A percentile compares a stretch with the other conserved stretches of the same genome.
phyloP scores from a whole-genome alignment of 2,329 filamentous ascomycete species.

The Hypoxylon sp. region DNA sequence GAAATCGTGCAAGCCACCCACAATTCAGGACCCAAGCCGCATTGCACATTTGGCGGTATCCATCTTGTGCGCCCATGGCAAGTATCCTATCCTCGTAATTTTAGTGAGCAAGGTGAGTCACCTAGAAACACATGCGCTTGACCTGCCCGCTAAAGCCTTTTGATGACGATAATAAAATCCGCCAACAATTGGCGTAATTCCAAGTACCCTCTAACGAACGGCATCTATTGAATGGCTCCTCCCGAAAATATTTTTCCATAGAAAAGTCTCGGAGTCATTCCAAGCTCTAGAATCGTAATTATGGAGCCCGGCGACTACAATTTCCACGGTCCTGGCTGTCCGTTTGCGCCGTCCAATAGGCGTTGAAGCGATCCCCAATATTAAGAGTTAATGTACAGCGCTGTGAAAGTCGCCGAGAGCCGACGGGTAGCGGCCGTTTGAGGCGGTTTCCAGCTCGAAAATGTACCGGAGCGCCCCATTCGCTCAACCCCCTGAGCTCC shows the following conservation, averaged over 20 bases:
- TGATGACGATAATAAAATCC: slow-evolving; percentile 13
- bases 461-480: slow-evolving; percentile 38
- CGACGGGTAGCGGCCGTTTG: slow-evolving; percentile 16
- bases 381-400: slow-evolving; percentile 24
- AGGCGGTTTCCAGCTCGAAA: slow-evolving; percentile 37
- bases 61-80: neutral
- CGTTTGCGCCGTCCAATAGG: slow-evolving; percentile 22
- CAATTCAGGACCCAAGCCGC: slow-evolving; percentile 3
- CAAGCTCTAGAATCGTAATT: slow-evolving; percentile 26
- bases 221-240: neutral
- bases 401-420: slow-evolving; percentile 34
- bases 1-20: slow-evolving; percentile 16
- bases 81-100: slow-evolving; percentile 17
- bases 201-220: slow-evolving; percentile 23
- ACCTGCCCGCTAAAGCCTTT: slow-evolving; percentile 3
- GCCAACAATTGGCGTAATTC: neutral
- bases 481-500: slow-evolving; percentile 26
- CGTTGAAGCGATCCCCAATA: slow-evolving; percentile 17
- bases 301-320: slow-evolving; percentile 32
- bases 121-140: slow-evolving; percentile 18
- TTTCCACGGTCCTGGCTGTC: slow-evolving; percentile 16
- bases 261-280: slow-evolving; percentile 19
- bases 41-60: slow-evolving; percentile 14
- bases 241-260: slow-evolving; percentile 18
- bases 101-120: slow-evolving; percentile 36